Percentiles rank a stretch among this genome's conserved stretches.
Conservation (phyloP, 2,329 filamentous ascomycete species). For the Paracoccidioides lutzii region DNA sequence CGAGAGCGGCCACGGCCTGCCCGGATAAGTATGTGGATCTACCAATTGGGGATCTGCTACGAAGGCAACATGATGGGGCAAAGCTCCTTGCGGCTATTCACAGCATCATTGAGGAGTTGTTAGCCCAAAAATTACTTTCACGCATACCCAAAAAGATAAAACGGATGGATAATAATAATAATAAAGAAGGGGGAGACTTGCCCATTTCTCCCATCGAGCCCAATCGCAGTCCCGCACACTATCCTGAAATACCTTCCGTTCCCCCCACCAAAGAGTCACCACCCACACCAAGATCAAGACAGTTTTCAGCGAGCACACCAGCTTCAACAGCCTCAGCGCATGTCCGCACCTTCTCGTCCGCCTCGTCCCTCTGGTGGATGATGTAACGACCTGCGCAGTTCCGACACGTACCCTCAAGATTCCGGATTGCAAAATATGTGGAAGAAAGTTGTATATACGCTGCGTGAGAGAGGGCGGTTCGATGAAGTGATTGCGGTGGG, state of each 20-base stretch:
- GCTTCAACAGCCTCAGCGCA: constrained; percentile 8
- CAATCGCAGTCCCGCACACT: constrained; percentile 63
- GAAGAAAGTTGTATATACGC: constrained; percentile 2
- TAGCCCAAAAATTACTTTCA: constrained; percentile 2
- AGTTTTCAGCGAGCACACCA: constrained; percentile 41
- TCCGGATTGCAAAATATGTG: not conserved
- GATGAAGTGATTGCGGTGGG: constrained; percentile 9
- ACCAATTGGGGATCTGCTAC: constrained; percentile 85
- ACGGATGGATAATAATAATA: not conserved
- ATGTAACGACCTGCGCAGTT: not conserved
- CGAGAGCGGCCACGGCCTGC: constrained; percentile 61
- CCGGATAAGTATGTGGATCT: constrained; percentile 89
- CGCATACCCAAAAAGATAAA: not conserved
- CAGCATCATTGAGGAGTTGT: constrained; percentile 11
- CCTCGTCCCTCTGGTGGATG: constrained; percentile 11
- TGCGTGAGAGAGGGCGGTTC: constrained; percentile 7
- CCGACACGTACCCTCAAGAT: not conserved
- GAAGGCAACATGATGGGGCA: constrained; percentile 71
- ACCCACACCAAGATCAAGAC: constrained; percentile 62
- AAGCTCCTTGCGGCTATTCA: constrained; percentile 57
- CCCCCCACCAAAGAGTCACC: constrained; percentile 68
- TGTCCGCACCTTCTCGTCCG: constrained; percentile 9
- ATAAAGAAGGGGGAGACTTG: constrained; percentile 30
- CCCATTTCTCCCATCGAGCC: constrained; percentile 88
- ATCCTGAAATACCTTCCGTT: constrained; percentile 62